Evolutionary conservation across 371 early-diverging fungal species (phyloP), one percentile per base, ranked within the genome.

Genomic region (Apophysomyces elegans): DNA sequence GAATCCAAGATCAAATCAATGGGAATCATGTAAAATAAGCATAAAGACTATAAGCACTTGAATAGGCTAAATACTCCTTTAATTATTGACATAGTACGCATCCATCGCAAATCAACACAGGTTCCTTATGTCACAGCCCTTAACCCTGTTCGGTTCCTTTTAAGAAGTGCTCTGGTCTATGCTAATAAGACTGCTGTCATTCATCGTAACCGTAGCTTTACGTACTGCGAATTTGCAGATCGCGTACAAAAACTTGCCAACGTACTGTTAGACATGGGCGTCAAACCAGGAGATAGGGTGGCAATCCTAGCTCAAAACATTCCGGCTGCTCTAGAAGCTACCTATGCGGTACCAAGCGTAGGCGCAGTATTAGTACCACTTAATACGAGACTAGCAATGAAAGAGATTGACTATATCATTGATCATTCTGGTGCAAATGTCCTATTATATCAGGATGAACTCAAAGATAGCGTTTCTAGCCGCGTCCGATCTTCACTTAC

Each of bases 361-460:
- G 74, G 79, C 26, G 85, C 74, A 12, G 72, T 84, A 41, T 71
- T 87, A 16, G 84, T 84, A 26, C 78, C 84, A n/a, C 77, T 87
- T 63, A 87, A 87, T 61, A 78, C 83, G 5, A 74, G 87, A 11
- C 71, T 87, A 35, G 73, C 69, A 1, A 65, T 68, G 12, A 61
- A 64, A 7, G 87, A 87, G 65, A 76, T 87, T 7, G 75, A 70
- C 9, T 87, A 85, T 57, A 87, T 87, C 47, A 56, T 85, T 8
- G 56, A 73, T 6, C 74, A 78, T 39, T 83, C 83, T 11, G 80
- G 79, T 5, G 70, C 81, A 37, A 80, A 69, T 56, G 61, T 72
- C 58, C 63, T 87, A 9, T 41, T 87, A 14, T 76, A 80, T n/a
- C 86, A 87, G 56, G 14, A 60, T 13, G 84, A 84, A 56, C 21